Evolutionary conservation across 371 early-diverging fungal species (phyloP).

Genomic region (Mucor plumbeus): DNA sequence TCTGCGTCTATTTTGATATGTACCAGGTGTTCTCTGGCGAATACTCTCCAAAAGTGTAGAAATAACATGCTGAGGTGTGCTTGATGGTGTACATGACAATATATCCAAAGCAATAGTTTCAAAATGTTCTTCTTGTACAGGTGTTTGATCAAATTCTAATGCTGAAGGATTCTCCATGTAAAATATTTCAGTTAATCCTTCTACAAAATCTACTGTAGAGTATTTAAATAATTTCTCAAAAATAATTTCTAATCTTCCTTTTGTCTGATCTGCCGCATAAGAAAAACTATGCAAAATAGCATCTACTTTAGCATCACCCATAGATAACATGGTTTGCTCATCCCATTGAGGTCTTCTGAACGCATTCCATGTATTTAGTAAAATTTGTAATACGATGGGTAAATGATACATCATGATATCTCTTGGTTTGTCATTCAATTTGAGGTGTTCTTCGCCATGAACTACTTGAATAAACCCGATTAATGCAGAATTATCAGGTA

Average conservation of each 20-base stretch:
- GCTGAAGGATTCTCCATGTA: constrained; percentile 63
- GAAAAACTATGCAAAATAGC: constrained; percentile 53
- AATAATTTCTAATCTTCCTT: constrained; percentile 56
- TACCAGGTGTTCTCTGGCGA: constrained; percentile 59
- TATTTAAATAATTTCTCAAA: constrained; percentile 64
- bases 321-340: constrained; percentile 15
- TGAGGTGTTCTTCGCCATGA: constrained; percentile 29
- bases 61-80: constrained; percentile 60
- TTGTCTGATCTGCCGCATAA: constrained; percentile 52
- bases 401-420: constrained; percentile 58
- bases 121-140: constrained; percentile 24
- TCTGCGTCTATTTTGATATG: constrained; percentile 39
- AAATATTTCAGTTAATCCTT: constrained; percentile 68
- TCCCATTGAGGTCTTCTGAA: constrained; percentile 49
- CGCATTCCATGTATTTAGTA: constrained; percentile 59
- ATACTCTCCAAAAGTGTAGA: constrained; percentile 61
- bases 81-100: constrained; percentile 55
- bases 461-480: constrained; percentile 41
- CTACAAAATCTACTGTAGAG: constrained; percentile 63
- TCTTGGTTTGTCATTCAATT: constrained; percentile 36
- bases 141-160: constrained; percentile 39
- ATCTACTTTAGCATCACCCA: constrained; percentile 48
- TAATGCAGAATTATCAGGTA: constrained; percentile 33
- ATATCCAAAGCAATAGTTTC: constrained; percentile 55
- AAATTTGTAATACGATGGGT: constrained; percentile 57